Conservation (phyloP, 306 rosid species). For the Begonia loranthoides region DNA sequence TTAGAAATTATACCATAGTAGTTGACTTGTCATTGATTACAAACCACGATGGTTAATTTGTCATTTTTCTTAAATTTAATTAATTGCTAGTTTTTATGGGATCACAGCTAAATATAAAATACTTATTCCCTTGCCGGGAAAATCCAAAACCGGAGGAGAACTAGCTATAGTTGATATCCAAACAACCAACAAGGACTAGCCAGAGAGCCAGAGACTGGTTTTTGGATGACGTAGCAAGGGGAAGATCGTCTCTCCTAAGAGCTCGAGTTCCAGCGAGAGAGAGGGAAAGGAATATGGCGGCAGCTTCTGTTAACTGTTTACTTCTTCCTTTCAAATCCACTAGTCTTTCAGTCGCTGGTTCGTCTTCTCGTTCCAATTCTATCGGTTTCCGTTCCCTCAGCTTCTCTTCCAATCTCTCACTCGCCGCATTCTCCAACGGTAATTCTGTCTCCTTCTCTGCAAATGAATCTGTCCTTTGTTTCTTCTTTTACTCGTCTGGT, state of each 20-base stretch:
- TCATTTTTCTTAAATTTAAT: no score
- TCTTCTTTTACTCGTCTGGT: not conserved
- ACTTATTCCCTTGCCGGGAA: not conserved
- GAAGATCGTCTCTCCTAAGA: not conserved
- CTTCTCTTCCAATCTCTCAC: slow-evolving; percentile 50
- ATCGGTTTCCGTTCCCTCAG: slow-evolving; percentile 29
- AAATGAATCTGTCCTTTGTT: not conserved
- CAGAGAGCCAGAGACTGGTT: not conserved
- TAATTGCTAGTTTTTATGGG: no score
- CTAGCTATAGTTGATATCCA: not conserved
- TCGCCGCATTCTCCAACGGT: slow-evolving; percentile 37
- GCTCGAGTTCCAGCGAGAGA: not conserved
- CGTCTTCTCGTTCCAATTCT: slow-evolving; percentile 18
- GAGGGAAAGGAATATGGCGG: slow-evolving; percentile 27
- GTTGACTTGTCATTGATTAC: no score
- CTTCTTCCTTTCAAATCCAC: slow-evolving; percentile 50
- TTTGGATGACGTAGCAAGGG: not conserved
- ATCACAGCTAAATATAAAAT: no score
- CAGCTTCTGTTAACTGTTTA: slow-evolving; percentile 33
- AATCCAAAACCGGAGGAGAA: not conserved
- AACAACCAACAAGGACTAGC: slow-evolving; percentile 5
- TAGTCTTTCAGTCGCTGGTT: slow-evolving; percentile 32
- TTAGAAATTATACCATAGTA: no score
- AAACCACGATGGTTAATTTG: no score
- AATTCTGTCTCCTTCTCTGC: not conserved